Base-by-base conservation (phyloP, 148 eudicot genomes). In the Gaultheria prostrata region DNA sequence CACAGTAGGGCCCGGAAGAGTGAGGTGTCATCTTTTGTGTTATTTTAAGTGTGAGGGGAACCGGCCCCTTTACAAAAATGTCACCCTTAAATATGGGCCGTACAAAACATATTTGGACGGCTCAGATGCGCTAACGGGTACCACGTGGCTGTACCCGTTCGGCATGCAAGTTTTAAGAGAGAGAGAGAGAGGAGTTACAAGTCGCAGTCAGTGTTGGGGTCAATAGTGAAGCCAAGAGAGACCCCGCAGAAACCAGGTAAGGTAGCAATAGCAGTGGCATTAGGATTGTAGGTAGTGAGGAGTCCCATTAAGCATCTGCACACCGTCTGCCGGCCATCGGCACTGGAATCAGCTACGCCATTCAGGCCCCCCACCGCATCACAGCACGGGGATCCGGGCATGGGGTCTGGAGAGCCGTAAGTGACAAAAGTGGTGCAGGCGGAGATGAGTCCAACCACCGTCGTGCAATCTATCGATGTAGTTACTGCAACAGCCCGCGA, bases 231-330 rank as follows among this genome's bases (percentile, higher is more conserved):
- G 76, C 98, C 98, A 45, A 96, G 89, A 80, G 94, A 94, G 80
- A 96, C 90, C 0, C 98, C 98, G 83, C 98, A 96, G 83, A 93
- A 92, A 32, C 97, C 98, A 51, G 98, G 97, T 87, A 96, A 83
- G 3, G 98, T 90, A 57, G 98, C 98, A 45, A 96, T 87, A 24
- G 94, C 92, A 86, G 98, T 92, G 50, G 95, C 89, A 85, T 90
- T 91, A 5, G 97, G 88, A 67, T 86, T 89, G 80, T 91, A 94
- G 10, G 90, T 74, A 3, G 92, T 87, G 50, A 95, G 89, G 14
- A 92, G 87, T 9, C 93, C 97, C 98, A 94, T 95, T 76, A 95
- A 35, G 89, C 98, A 95, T 56, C 84, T 88, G 73, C 98, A 96
- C 12, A 96, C 85, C 17, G 85, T 83, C 74, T 86, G 88, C 82